Evolutionary conservation across 129 eudicot genomes (phyloP).

Genomic region (Escallonia rubra): DNA sequence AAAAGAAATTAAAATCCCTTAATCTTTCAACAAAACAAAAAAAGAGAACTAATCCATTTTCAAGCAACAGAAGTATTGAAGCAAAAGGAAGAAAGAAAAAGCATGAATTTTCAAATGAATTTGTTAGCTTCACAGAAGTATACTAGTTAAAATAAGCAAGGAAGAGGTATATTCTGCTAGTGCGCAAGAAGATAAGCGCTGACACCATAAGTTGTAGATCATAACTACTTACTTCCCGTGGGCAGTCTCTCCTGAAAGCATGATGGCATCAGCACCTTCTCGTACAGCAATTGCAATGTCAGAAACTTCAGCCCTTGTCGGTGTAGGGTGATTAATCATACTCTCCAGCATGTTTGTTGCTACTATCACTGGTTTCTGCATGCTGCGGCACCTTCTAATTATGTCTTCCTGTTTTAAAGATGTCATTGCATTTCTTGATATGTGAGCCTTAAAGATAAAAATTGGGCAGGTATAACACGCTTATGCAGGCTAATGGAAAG

Average conservation of each 20-base stretch:
- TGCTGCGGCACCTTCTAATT: slow-evolving; percentile 75
- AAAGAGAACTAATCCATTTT: too few relatives aligned
- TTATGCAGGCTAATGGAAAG: background rate
- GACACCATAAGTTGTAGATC: background rate
- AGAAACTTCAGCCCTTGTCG: slow-evolving; percentile 98
- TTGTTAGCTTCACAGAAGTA: too few relatives aligned
- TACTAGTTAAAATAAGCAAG: too few relatives aligned
- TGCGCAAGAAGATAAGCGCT: background rate
- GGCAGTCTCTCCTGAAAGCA: slow-evolving; percentile 99
- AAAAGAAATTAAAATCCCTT: too few relatives aligned
- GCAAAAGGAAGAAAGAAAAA: too few relatives aligned
- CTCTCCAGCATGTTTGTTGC: slow-evolving; percentile 99
- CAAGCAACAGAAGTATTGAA: too few relatives aligned
- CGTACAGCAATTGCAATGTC: slow-evolving; percentile 90
- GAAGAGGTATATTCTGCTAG: too few relatives aligned
- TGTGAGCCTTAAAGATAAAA: background rate
- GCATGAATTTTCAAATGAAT: too few relatives aligned
- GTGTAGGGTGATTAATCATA: slow-evolving; percentile 97
- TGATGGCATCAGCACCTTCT: slow-evolving; percentile 89
- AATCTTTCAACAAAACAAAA: too few relatives aligned
- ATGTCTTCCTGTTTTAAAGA: slow-evolving; percentile 70
- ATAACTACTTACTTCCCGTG: slow-evolving; percentile 80
- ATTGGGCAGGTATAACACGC: background rate
- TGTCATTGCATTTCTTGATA: background rate
- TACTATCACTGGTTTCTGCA: slow-evolving; percentile 94